Conservation (phyloP, 2,329 filamentous ascomycete genomes). For the Cytospora piceae region DNA sequence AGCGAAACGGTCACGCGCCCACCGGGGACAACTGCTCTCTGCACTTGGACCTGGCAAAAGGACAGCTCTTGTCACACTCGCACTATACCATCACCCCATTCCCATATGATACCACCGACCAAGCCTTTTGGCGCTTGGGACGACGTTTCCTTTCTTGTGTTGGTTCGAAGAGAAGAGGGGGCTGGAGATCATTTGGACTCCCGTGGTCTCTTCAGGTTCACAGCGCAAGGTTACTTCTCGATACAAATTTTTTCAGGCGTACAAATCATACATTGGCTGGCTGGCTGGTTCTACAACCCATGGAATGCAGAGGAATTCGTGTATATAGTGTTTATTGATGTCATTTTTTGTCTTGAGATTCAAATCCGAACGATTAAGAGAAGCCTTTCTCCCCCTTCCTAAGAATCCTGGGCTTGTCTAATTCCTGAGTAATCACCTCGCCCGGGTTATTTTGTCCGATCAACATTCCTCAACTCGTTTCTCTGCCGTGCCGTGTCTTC, state of each 20-base stretch:
- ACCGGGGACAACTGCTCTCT: slow-evolving; percentile 16
- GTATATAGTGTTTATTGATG: slow-evolving; percentile 30
- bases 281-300: slow-evolving; percentile 24
- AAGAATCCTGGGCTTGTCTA: background rate
- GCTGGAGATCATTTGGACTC: slow-evolving; percentile 14
- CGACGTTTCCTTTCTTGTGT: slow-evolving; percentile 5
- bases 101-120: slow-evolving; percentile 25
- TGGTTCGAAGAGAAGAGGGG: slow-evolving; percentile 12
- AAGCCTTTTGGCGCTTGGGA: slow-evolving; percentile 19
- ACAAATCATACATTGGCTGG: slow-evolving; percentile 30
- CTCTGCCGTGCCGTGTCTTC: background rate
- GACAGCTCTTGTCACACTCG: slow-evolving; percentile 7
- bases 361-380: background rate
- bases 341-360: slow-evolving; percentile 3
- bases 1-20: slow-evolving; percentile 9
- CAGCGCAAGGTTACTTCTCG: slow-evolving; percentile 22
- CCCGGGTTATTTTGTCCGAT: background rate
- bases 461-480: background rate
- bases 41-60: slow-evolving; percentile 12
- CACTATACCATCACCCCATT: slow-evolving; percentile 5
- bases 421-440: background rate
- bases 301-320: slow-evolving; percentile 18
- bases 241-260: slow-evolving; percentile 29
- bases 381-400: no score
- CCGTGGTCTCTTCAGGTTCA: slow-evolving; percentile 14